Base-by-base conservation (phyloP, 805 yeast genomes). In the Metschnikowia aberdeeniae region DNA sequence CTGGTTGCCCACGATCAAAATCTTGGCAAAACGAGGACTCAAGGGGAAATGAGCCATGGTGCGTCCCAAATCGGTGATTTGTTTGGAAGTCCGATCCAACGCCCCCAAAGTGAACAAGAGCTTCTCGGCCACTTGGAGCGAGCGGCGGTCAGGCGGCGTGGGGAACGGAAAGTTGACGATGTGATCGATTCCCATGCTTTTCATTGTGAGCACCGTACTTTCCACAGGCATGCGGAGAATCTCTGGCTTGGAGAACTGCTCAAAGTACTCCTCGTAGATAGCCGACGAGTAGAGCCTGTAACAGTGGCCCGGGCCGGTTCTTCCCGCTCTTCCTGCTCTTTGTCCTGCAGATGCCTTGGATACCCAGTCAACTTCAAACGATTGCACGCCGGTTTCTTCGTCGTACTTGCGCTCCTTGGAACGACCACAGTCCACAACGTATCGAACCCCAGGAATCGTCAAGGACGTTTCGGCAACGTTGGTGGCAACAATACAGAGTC, bases 221-320 rank as follows among this genome's bases (percentile, higher is more conserved):
- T 93, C 99, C 30, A 89, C 89, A 0, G 99, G 98, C 95, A 89
- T 90, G 53, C 98, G 73, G 46, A 87, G 68, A 37, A 93, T 90
- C 62, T 93, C 99, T 0, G 99, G 98, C 44, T 73, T 74, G 9
- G 93, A 76, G 58, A 93, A 93, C 58, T 84, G 89, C 3, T 73
- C 73, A 61, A 93, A 93, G 52, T 84, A 93, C 50, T 82, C 78
- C 60, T 93, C 97, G 62, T 73, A 93, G 6, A 95, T 86, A 1
- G 99, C 99, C 12, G 98, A 90, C 0, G 98, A 92, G 58, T 75
- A 93, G 11, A 93, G 64, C 49, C 99, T 72, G 62, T 93, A 93
- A 62, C 97, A 88, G 59, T 93, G 98, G 47, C 99, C 99, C 0
- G 99, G 97, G 0, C 98, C 99, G 0, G 97, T 90, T 76, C 98